Evolutionary conservation across 805 yeast genomes (phyloP).

Genomic region (Wickerhamomyces queroliae): DNA sequence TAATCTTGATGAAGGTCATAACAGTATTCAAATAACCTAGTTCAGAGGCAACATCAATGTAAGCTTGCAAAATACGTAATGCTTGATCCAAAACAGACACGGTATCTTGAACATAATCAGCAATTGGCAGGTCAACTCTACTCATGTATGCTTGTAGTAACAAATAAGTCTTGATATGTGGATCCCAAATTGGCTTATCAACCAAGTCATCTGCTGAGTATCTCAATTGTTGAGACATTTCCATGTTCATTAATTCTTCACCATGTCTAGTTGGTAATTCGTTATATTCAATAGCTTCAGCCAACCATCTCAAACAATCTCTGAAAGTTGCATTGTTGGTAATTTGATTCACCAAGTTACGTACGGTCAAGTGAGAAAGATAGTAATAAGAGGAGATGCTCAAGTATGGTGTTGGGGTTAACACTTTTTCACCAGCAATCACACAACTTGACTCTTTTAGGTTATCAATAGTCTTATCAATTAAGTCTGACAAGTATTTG

Average conservation of each 20-base stretch:
- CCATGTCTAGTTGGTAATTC: slow-evolving; percentile 62
- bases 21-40: slow-evolving; percentile 65
- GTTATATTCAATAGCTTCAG: slow-evolving; percentile 87
- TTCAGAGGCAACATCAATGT: slow-evolving; percentile 85
- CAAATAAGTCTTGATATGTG: slow-evolving; percentile 76
- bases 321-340: slow-evolving; percentile 42
- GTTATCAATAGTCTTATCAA: slow-evolving; percentile 63
- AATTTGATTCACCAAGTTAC: slow-evolving; percentile 56
- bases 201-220: slow-evolving; percentile 69
- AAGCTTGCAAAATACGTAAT: slow-evolving; percentile 89
- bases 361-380: slow-evolving; percentile 82
- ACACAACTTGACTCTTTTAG: slow-evolving; percentile 73
- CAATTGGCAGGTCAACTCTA: slow-evolving; percentile 81
- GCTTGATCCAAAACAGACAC: slow-evolving; percentile 91
- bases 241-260: slow-evolving; percentile 77
- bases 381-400: slow-evolving; percentile 88
- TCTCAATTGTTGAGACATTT: slow-evolving; percentile 59
- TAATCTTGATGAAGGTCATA: slow-evolving; percentile 52
- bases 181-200: slow-evolving; percentile 67
- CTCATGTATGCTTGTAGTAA: slow-evolving; percentile 89
- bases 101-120: slow-evolving; percentile 93
- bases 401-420: slow-evolving; percentile 73
- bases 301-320: slow-evolving; percentile 83
- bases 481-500: slow-evolving; percentile 60
- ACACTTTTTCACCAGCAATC: slow-evolving; percentile 34